Evolutionary conservation across 352 stramenopile species (phyloP), one percentile per base, ranked within the genome.

Genomic region (Phytopythium delawarense): DNA sequence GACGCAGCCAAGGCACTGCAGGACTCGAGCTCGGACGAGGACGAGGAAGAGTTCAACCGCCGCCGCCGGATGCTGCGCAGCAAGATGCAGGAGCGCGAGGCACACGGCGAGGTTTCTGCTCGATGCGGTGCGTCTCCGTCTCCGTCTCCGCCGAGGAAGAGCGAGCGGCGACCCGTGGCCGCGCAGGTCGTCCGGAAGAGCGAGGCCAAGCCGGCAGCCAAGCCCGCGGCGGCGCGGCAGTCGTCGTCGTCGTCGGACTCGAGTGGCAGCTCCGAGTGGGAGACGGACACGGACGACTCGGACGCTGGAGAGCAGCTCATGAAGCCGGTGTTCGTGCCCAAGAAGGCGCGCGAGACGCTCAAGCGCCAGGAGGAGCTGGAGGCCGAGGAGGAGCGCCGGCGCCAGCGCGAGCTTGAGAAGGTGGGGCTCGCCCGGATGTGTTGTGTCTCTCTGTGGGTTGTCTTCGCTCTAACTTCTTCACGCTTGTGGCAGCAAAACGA

Each of bases 321-420:
- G 75, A 97, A 97, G 64, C 92, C 92, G 6, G 79, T 97, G 18
- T 98, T 97, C 63, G 81, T 98, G 25, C 92, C 92, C 0, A 97
- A 97, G 65, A 88, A 89, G 44, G 86, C 85, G 32, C 87, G 91
- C 35, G 84, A 86, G 55, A 97, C 88, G 34, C 79, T 96, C 61
- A 89, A 86, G 62, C 67, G 76, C 6, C 72, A 96, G 60, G 87
- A 96, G 63, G 79, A 95, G 54, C 66, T 92, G 34, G 84, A 82
- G 23, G 79, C 76, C 1, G 80, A 96, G 68, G 86, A 91, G 55
- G 77, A 89, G 46, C 75, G 83, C 50, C 74, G 74, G 7, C 64
- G 77, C 20, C 72, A 87, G 61, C 64, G 64, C 35, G 76, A 93
- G 50, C 57, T 75, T 13, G 76, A 91, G 48, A 86, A 90, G 63